phyloP scores from a whole-genome alignment of 768 basidiomycete genomes.

The Leucocoprinus leucothites region DNA sequence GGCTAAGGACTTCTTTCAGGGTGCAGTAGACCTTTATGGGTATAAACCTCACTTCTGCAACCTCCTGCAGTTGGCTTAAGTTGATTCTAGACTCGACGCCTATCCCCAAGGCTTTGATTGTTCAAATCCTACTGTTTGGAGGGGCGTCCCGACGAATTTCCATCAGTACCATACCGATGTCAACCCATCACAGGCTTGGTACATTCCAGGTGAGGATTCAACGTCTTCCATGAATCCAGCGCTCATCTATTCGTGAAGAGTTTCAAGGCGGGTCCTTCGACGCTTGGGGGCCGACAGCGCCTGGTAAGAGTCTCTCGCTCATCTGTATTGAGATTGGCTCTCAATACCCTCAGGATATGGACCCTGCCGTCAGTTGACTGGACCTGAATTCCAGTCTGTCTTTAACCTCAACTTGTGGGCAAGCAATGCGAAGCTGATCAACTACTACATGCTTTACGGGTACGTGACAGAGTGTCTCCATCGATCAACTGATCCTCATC shows the following conservation, averaged over 20 bases:
- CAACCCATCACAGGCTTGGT: slow-evolving; percentile 58
- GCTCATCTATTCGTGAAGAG: slow-evolving; percentile 24
- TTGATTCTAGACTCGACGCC: slow-evolving; percentile 46
- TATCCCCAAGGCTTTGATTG: slow-evolving; percentile 84
- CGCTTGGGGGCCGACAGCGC: slow-evolving; percentile 75
- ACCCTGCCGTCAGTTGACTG: slow-evolving; percentile 63
- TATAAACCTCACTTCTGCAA: slow-evolving; percentile 20
- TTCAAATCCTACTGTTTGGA: slow-evolving; percentile 68
- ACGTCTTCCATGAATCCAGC: slow-evolving; percentile 2
- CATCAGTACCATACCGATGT: slow-evolving; percentile 56
- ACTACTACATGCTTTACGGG: slow-evolving; percentile 87
- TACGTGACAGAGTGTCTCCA: slow-evolving; percentile 21
- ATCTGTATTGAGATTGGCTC: not conserved
- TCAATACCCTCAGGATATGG: slow-evolving; percentile 45
- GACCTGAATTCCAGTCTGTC: slow-evolving; percentile 72
- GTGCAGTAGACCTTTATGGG: slow-evolving; percentile 78
- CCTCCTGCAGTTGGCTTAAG: not conserved
- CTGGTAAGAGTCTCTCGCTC: slow-evolving; percentile 36
- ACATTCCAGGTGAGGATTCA: slow-evolving; percentile 54
- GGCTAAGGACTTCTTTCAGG: slow-evolving; percentile 29
- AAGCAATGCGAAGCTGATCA: slow-evolving; percentile 76
- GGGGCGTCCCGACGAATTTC: slow-evolving; percentile 59
- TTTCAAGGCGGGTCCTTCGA: slow-evolving; percentile 80
- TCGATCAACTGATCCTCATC: not conserved
- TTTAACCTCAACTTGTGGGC: slow-evolving; percentile 81